Conservation (phyloP, 208 protist species). For the Leishmania mexicana region DNA sequence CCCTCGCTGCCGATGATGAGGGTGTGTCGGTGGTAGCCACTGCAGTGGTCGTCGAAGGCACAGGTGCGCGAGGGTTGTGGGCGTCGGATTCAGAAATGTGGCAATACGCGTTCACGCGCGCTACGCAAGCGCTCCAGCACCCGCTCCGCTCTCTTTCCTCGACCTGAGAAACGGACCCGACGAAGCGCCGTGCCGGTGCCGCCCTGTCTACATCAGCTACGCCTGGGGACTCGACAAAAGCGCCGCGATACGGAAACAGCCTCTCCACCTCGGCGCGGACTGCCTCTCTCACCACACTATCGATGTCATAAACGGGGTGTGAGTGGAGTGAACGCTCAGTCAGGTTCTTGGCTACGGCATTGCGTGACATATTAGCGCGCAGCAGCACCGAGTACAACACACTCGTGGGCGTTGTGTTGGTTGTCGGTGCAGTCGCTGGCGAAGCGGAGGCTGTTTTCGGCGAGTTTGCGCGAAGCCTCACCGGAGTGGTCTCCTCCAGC, state of each 20-base stretch:
- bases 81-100: neutral
- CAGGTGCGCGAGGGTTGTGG: neutral
- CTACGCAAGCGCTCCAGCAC: conserved; percentile 6
- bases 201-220: neutral
- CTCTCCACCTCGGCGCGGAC: conserved; percentile 9
- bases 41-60: neutral
- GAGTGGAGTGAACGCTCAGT: conserved; percentile 13
- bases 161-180: neutral
- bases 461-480: conserved; percentile 2
- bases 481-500: neutral
- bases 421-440: neutral
- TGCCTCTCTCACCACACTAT: neutral
- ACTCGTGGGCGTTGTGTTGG: conserved; percentile 1
- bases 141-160: neutral
- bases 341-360: neutral
- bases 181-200: neutral
- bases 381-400: conserved; percentile 22
- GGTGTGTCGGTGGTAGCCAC: neutral
- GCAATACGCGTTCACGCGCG: neutral
- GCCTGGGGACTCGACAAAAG: conserved; percentile 11
- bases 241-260: conserved; percentile 23
- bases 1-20: neutral
- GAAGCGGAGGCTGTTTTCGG: neutral
- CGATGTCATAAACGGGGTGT: conserved; percentile 4
- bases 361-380: neutral